These are phyloP conservation scores for Trypanosoma scelopori DNA, from an alignment of 208 protist species.

Conservation along the genomic window DNA sequence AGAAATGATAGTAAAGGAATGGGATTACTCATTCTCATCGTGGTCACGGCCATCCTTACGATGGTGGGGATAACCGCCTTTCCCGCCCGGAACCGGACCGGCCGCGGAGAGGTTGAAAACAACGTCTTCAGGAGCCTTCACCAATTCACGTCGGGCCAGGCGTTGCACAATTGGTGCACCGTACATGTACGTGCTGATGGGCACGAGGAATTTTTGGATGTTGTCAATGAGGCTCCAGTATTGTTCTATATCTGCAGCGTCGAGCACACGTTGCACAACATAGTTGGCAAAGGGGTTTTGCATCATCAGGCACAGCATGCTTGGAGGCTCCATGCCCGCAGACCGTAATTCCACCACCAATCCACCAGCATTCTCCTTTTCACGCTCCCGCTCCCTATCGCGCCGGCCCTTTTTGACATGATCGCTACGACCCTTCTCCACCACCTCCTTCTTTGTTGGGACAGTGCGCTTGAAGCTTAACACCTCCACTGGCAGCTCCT, in stretches of 20 bases:
- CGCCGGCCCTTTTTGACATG: constrained; percentile 43
- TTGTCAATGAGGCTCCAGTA: constrained; percentile 80
- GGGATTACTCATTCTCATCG: background rate
- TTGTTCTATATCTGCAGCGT: constrained; percentile 85
- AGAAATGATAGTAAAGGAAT: constrained; percentile 22
- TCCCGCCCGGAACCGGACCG: background rate
- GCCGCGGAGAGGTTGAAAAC: constrained; percentile 6
- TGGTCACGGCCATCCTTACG: constrained; percentile 1
- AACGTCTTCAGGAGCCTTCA: constrained; percentile 53
- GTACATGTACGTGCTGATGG: constrained; percentile 94
- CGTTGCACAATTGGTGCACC: constrained; percentile 96
- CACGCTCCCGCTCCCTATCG: constrained; percentile 72
- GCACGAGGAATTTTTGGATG: constrained; percentile 87
- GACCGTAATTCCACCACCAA: constrained; percentile 55
- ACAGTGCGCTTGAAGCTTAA: constrained; percentile 59
- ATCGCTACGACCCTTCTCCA: constrained; percentile 34
- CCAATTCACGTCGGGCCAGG: constrained; percentile 77
- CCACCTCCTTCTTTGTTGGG: constrained; percentile 49
- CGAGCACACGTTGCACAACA: constrained; percentile 96
- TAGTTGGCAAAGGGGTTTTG: constrained; percentile 98
- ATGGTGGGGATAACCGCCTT: constrained; percentile 8
- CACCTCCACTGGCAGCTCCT: constrained; percentile 52
- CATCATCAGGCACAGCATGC: constrained; percentile 93
- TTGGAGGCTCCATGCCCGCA: constrained; percentile 47
- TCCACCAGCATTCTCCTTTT: constrained; percentile 80